phyloP scores from a whole-genome alignment of 768 basidiomycete genomes.

The Lactifluus hygrophoroides region DNA sequence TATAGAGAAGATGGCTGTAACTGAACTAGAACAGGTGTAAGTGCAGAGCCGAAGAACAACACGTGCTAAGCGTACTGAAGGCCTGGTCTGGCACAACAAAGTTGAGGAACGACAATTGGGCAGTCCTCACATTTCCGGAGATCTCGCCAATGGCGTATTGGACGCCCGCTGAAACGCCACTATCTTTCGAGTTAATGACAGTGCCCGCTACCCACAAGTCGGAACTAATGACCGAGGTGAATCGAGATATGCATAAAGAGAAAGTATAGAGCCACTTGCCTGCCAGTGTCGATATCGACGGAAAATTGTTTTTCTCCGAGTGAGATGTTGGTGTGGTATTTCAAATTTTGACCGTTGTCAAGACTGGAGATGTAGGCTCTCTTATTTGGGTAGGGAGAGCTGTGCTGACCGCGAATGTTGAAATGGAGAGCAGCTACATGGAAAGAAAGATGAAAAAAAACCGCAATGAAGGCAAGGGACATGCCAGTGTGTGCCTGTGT shows the following conservation, averaged over 20 bases:
- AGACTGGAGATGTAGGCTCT: constrained; percentile 26
- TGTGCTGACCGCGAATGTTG: neutral
- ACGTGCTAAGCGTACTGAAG: constrained; percentile 31
- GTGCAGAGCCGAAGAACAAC: neutral
- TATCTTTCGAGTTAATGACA: constrained; percentile 33
- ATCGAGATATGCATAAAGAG: neutral
- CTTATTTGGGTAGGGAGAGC: constrained; percentile 14
- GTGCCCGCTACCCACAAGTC: constrained; percentile 52
- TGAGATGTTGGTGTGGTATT: constrained; percentile 34
- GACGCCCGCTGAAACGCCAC: constrained; percentile 34
- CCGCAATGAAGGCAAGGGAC: neutral
- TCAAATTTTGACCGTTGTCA: constrained; percentile 27
- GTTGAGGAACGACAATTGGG: constrained; percentile 36
- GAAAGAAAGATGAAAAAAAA: neutral
- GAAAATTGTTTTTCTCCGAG: constrained; percentile 29
- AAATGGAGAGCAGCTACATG: constrained; percentile 1
- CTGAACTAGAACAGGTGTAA: constrained; percentile 31
- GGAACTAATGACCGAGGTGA: constrained; percentile 36
- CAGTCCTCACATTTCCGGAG: constrained; percentile 38
- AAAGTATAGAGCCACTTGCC: constrained; percentile 25
- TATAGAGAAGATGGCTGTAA: constrained; percentile 28
- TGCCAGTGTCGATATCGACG: constrained; percentile 40
- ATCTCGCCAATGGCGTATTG: constrained; percentile 48
- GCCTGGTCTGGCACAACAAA: constrained; percentile 39
- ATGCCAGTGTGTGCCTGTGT: no score